phyloP scores from a whole-genome alignment of 768 basidiomycete genomes.

The Suillus clintonianus region DNA sequence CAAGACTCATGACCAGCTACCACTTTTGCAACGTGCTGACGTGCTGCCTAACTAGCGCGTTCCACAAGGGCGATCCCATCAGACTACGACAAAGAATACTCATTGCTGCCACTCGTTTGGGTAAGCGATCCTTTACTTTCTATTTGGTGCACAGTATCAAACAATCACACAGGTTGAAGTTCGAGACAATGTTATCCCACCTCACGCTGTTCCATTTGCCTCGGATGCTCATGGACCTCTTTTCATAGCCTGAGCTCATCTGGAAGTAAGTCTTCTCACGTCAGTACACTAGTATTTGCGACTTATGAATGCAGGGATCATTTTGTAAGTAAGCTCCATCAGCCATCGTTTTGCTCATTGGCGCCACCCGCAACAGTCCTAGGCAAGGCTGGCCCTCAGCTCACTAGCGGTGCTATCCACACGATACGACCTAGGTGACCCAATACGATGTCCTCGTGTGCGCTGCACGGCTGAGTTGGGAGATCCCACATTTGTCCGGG shows the following conservation, averaged over 20 bases:
- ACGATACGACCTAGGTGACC: conserved; percentile 16
- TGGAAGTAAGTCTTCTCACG: conserved; percentile 16
- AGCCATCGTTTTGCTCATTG: neutral
- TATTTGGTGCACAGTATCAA: neutral
- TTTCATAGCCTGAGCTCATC: conserved; percentile 26
- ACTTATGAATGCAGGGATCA: conserved; percentile 17
- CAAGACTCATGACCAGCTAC: no score
- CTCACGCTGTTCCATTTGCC: conserved; percentile 28
- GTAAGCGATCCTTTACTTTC: conserved; percentile 11
- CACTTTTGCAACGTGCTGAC: no score
- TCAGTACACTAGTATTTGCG: neutral
- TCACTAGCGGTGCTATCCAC: conserved; percentile 24
- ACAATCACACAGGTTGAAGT: conserved; percentile 24
- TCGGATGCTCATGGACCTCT: conserved; percentile 27
- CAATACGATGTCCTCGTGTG: conserved; percentile 33
- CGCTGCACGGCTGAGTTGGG: conserved; percentile 27
- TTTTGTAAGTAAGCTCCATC: conserved; percentile 21
- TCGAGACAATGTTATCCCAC: conserved; percentile 29
- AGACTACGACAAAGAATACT: conserved; percentile 6
- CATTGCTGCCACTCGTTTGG: conserved; percentile 28
- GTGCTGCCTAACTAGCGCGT: no score
- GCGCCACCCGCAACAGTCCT: conserved; percentile 15
- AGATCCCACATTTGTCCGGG: conserved; percentile 2
- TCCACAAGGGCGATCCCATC: no score
- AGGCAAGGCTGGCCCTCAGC: conserved; percentile 26